Evolutionary conservation across 2,329 filamentous ascomycete species (phyloP).

Genomic region (Stagonosporopsis tanaceti): DNA sequence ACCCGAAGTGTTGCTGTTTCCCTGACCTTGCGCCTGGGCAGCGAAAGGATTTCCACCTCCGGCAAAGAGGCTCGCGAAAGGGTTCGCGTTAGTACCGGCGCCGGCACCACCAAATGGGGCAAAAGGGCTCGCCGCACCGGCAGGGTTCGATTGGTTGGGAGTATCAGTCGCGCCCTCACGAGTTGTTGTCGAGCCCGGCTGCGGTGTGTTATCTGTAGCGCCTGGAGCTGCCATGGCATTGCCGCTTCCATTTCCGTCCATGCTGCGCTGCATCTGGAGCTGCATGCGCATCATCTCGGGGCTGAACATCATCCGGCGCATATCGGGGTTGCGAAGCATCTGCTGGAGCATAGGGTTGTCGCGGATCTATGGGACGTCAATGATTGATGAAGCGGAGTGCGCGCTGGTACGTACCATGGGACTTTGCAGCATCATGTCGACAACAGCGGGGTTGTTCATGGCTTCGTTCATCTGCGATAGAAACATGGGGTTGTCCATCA

Average conservation of each 20-base stretch:
- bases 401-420: slow-evolving; percentile 58
- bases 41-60: slow-evolving; percentile 47
- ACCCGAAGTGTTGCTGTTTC: slow-evolving; percentile 32
- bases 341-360: slow-evolving; percentile 88
- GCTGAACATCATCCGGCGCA: slow-evolving; percentile 92
- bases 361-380: slow-evolving; percentile 64
- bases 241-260: slow-evolving; percentile 60
- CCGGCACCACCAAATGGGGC: slow-evolving; percentile 49
- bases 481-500: slow-evolving; percentile 89
- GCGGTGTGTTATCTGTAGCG: slow-evolving; percentile 82
- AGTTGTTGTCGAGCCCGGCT: slow-evolving; percentile 48
- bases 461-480: slow-evolving; percentile 91
- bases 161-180: slow-evolving; percentile 23
- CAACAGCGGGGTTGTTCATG: slow-evolving; percentile 90
- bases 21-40: slow-evolving; percentile 36
- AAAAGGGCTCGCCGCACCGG: slow-evolving; percentile 57
- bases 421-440: slow-evolving; percentile 76
- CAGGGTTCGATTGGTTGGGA: slow-evolving; percentile 43
- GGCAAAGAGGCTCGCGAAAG: slow-evolving; percentile 67
- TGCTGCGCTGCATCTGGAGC: slow-evolving; percentile 77
- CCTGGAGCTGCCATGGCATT: slow-evolving; percentile 82
- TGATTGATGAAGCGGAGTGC: background rate
- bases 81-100: slow-evolving; percentile 57
- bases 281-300: slow-evolving; percentile 84
- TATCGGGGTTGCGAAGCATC: slow-evolving; percentile 86